A percentile compares a stretch with the other conserved stretches of the same genome.
phyloP scores from a whole-genome alignment of 192 early-diverging fungal species.

The Mortierella claussenii region DNA sequence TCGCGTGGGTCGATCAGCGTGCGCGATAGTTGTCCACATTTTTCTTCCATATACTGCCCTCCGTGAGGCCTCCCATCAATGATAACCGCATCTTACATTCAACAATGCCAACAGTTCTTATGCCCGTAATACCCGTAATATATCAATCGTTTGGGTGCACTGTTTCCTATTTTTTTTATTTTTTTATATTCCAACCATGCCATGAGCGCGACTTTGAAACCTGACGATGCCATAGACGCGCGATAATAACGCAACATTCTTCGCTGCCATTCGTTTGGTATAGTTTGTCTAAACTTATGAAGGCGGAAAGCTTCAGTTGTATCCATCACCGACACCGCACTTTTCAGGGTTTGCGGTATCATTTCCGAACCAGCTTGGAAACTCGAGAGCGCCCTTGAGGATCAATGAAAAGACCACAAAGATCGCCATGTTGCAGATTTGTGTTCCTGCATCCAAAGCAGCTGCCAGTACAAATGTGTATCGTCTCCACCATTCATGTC shows the following conservation, averaged over 20 bases:
- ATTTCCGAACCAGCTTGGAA: conserved; percentile 37
- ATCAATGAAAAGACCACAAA: conserved; percentile 51
- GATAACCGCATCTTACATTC: no score
- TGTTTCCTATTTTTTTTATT: no score
- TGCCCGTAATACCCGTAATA: no score
- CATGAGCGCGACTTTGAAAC: no score
- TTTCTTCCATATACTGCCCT: no score
- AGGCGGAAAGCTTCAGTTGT: conserved; percentile 10
- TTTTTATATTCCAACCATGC: no score
- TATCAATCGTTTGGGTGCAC: no score
- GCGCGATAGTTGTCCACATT: no score
- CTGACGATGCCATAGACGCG: no score
- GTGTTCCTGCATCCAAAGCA: conserved; percentile 46
- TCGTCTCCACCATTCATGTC: conserved; percentile 45
- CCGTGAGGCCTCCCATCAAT: no score
- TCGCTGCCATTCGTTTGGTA: not conserved
- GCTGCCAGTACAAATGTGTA: conserved; percentile 49
- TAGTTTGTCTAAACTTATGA: not conserved
- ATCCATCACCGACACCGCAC: conserved; percentile 40
- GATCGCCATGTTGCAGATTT: conserved; percentile 53
- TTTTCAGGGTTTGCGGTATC: conserved; percentile 28
- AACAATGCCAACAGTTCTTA: no score
- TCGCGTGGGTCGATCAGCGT: no score
- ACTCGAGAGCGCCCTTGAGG: conserved; percentile 32
- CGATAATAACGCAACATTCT: not conserved